Conservation (phyloP, 2,329 filamentous ascomycete species). For the Colletotrichum limetticola region DNA sequence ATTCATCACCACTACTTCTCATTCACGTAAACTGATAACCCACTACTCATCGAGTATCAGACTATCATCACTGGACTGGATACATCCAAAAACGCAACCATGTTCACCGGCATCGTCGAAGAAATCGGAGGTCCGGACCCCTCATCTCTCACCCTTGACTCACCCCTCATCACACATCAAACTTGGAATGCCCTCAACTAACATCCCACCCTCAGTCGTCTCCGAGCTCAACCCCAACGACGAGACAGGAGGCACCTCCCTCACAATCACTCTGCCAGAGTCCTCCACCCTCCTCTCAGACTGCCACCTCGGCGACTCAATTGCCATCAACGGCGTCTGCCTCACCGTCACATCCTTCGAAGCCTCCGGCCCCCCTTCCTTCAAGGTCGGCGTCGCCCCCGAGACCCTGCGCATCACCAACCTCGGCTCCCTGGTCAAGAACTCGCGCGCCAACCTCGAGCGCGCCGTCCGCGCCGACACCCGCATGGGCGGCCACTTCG, state of each 20-base stretch:
- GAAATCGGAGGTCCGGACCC: conserved; percentile 84
- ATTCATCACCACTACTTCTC: not conserved
- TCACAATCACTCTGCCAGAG: conserved; percentile 81
- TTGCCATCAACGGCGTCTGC: conserved; percentile 94
- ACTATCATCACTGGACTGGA: no score
- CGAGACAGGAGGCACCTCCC: conserved; percentile 85
- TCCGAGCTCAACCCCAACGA: conserved; percentile 84
- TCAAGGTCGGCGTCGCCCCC: conserved; percentile 94
- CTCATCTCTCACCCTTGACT: conserved; percentile 1
- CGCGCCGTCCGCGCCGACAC: conserved; percentile 90
- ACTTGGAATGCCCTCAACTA: conserved; percentile 25
- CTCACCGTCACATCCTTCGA: conserved; percentile 80
- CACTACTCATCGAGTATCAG: no score
- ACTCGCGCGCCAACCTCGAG: conserved; percentile 88
- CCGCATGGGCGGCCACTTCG: conserved; percentile 97
- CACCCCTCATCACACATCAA: conserved; percentile 11
- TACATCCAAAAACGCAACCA: conserved; percentile 48
- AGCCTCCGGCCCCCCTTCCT: conserved; percentile 56
- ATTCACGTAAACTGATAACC: not conserved
- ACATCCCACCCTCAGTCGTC: conserved; percentile 70
- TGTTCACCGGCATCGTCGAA: conserved; percentile 98
- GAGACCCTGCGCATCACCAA: conserved; percentile 97
- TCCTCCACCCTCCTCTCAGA: conserved; percentile 82
- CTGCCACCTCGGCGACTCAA: conserved; percentile 90
- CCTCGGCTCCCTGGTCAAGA: conserved; percentile 77